Base-by-base conservation (phyloP, 1,139 yeast genomes). In the Kodamaea plutei region DNA sequence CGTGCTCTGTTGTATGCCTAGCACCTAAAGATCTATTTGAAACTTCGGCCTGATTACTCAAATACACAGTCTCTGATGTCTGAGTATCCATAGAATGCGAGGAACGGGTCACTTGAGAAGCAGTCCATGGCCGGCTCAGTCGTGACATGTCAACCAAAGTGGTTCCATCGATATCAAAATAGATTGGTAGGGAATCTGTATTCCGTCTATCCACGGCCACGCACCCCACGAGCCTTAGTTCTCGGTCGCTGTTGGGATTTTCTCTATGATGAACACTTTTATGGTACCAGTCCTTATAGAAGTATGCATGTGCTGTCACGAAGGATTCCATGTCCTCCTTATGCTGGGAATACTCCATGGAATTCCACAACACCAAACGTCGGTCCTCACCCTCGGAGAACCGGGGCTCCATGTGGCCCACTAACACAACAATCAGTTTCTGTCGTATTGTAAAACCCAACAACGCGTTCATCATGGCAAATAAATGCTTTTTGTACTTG, bases 211-310 rank as follows among this genome's bases (percentile, higher is more conserved):
- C 30, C 13, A 31, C 34, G 8, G 23, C 25, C 7, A 21, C 34
- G 11, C 30, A 24, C 19, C 31, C 30, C 4, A 31, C 29, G 10
- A 29, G 9, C 16, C 28, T 19, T n/a, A n/a, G n/a, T 3, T 31
- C 34, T 20, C 4, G 23, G 11, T 4, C 23, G 11, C 11, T 21
- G 3, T 8, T 9, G 9, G 14, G 11, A 11, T 22, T 25, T 11
- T 31, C 34, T 21, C 26, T 15, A n/a, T 9, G 52, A 25, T 50
- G 53, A 1, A 56, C 52, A 12, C 61, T 40, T 13, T 54, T 54
- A 30, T 52, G 56, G 42, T 51, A 58, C 70, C 70, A 64, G 37
- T 64, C 71, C 23, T 50, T 52, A 44, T 54, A 64, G 33, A 67
- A 61, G 4, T 60, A 33, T 4, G 63, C 37, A 23, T 64, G 44